phyloP scores from a whole-genome alignment of 441 rosid species.

The Euphorbia schlechtendalii region DNA sequence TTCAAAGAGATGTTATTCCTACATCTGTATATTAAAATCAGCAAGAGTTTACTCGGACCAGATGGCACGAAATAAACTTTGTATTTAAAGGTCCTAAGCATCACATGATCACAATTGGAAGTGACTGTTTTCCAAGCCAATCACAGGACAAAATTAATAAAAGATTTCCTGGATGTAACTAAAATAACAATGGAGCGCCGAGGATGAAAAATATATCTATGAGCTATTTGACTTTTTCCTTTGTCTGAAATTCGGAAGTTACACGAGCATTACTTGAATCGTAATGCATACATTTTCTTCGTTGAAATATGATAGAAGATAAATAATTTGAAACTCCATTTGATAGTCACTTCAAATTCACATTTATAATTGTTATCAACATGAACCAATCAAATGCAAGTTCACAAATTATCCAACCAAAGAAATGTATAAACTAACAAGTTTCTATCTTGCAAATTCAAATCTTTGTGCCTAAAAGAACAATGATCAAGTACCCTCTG shows the following conservation, averaged over 20 bases:
- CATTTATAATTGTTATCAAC: too few species aligned
- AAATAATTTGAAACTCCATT: too few species aligned
- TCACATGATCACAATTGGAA: not conserved
- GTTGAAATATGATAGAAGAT: too few species aligned
- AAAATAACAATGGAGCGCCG: not conserved
- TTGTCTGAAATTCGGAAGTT: too few species aligned
- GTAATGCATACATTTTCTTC: too few species aligned
- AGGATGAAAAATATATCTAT: not conserved
- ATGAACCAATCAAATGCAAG: not conserved
- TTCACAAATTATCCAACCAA: not conserved
- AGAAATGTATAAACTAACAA: too few species aligned
- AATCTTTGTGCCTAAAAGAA: not conserved
- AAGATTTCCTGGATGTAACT: not conserved
- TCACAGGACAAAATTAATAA: too few species aligned
- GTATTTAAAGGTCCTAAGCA: too few species aligned
- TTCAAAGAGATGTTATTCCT: not conserved
- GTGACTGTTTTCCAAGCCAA: not conserved
- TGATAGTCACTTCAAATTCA: too few species aligned
- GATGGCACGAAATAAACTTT: not conserved
- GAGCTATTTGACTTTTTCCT: not conserved
- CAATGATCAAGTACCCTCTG: not conserved
- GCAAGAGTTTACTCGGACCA: not conserved
- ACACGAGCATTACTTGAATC: too few species aligned
- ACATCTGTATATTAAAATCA: not conserved
- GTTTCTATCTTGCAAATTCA: not conserved